Conservation (phyloP, 1,284 basidiomycete species). For the Cronartium quercuum region DNA sequence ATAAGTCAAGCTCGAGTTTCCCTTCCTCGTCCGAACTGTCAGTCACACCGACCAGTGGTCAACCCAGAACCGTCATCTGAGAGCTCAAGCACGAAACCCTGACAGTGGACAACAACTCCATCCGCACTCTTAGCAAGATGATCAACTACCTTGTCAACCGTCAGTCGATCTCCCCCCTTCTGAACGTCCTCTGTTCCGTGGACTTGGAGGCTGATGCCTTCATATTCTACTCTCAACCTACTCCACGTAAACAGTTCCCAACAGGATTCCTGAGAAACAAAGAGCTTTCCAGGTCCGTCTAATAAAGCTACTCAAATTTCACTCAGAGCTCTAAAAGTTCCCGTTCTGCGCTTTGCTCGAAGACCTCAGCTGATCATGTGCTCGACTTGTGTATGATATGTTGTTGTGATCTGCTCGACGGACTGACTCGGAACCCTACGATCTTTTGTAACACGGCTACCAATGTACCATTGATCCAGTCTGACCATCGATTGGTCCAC, state of each 20-base stretch:
- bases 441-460: background rate
- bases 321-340: background rate
- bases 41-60: too few relatives aligned
- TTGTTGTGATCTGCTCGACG: too few relatives aligned
- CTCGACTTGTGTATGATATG: too few relatives aligned
- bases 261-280: conserved; percentile 37
- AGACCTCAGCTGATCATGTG: too few relatives aligned
- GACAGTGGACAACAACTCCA: background rate
- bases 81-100: too few relatives aligned
- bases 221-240: background rate
- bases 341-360: too few relatives aligned
- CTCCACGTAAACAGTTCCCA: conserved; percentile 3
- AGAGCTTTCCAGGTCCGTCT: conserved; percentile 28
- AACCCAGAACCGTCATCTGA: too few relatives aligned
- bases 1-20: too few relatives aligned
- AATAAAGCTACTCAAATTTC: background rate
- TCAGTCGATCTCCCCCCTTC: conserved; percentile 2
- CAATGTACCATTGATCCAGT: conserved; percentile 21
- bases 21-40: too few relatives aligned
- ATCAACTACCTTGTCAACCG: conserved; percentile 34
- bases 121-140: conserved; percentile 3
- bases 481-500: conserved; percentile 43
- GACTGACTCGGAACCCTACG: background rate
- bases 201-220: background rate
- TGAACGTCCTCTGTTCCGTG: background rate